phyloP scores from a whole-genome alignment of 2,329 filamentous ascomycete species.

The Cadophora sp. region DNA sequence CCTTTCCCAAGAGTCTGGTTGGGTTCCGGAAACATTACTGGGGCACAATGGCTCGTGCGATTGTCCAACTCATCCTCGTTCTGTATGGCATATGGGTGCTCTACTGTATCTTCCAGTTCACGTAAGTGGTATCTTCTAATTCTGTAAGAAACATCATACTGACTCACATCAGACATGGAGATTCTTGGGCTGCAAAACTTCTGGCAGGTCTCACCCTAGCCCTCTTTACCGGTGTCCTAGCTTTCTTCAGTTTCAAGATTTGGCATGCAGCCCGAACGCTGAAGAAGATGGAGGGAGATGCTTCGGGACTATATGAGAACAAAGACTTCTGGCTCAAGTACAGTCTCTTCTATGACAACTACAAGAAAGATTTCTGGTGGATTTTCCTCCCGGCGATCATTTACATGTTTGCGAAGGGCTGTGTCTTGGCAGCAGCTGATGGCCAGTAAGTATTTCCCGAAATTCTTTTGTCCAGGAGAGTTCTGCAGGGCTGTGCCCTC shows the following conservation, averaged over 20 bases:
- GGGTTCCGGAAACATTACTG: slow-evolving; percentile 97
- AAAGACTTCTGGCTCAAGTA: slow-evolving; percentile 94
- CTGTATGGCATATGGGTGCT: slow-evolving; percentile 95
- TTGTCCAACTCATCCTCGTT: slow-evolving; percentile 88
- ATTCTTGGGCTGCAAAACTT: slow-evolving; percentile 90
- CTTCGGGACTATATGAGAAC: slow-evolving; percentile 79
- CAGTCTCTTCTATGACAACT: slow-evolving; percentile 95
- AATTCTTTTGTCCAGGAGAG: not conserved
- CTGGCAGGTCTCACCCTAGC: slow-evolving; percentile 83
- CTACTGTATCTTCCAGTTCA: slow-evolving; percentile 97
- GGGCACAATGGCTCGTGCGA: slow-evolving; percentile 86
- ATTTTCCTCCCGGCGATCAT: slow-evolving; percentile 87
- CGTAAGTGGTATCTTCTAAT: slow-evolving; percentile 41
- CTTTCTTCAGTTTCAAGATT: slow-evolving; percentile 85
- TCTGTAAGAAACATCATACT: not conserved
- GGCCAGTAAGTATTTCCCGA: slow-evolving; percentile 59
- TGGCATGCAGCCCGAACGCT: slow-evolving; percentile 76
- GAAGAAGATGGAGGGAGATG: slow-evolving; percentile 77
- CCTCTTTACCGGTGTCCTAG: slow-evolving; percentile 81
- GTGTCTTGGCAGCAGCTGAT: slow-evolving; percentile 82
- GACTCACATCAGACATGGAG: slow-evolving; percentile 60
- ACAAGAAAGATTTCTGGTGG: slow-evolving; percentile 97
- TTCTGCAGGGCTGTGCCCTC: not conserved
- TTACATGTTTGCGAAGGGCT: slow-evolving; percentile 91
- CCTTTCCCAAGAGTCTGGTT: slow-evolving; percentile 78